Conservation (phyloP, 1,284 basidiomycete genomes). For the Boletellus dicymbophilus region DNA sequence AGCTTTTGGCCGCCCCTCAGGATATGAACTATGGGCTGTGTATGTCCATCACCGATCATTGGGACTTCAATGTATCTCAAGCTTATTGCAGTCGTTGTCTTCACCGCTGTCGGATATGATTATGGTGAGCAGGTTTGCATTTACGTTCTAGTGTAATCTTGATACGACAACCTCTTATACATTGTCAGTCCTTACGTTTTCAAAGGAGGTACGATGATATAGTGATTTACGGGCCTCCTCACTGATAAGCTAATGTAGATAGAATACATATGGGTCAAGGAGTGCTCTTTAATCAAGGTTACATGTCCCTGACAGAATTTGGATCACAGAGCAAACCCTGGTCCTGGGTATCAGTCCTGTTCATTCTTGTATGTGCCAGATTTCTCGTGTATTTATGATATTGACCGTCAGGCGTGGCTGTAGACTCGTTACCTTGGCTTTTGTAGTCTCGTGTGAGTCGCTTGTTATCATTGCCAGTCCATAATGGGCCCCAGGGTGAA, state of each 20-base stretch:
- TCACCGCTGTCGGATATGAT: conserved; percentile 4
- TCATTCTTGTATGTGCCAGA: conserved; percentile 1
- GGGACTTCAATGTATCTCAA: not conserved
- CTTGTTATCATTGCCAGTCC: too few species aligned
- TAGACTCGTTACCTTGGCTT: not conserved
- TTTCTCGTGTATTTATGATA: not conserved
- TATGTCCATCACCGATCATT: not conserved
- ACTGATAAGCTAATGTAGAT: conserved; percentile 3
- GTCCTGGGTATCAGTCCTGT: conserved; percentile 6
- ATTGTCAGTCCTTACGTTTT: not conserved
- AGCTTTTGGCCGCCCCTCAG: not conserved
- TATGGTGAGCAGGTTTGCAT: not conserved
- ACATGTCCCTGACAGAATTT: not conserved
- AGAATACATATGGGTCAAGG: conserved; percentile 12
- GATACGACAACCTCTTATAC: not conserved
- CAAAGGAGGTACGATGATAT: conserved; percentile 2
- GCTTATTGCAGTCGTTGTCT: not conserved
- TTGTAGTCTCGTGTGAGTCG: not conserved
- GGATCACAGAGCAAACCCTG: conserved; percentile 6
- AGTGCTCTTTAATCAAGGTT: not conserved
- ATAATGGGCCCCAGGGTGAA: too few species aligned
- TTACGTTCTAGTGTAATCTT: not conserved
- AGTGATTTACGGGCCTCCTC: not conserved
- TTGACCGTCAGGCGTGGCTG: not conserved
- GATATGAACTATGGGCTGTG: not conserved